Percentiles rank a stretch among this genome's conserved stretches.
Evolutionary conservation across 257 asterid genomes (phyloP).

Genomic region (Petunia secreta): DNA sequence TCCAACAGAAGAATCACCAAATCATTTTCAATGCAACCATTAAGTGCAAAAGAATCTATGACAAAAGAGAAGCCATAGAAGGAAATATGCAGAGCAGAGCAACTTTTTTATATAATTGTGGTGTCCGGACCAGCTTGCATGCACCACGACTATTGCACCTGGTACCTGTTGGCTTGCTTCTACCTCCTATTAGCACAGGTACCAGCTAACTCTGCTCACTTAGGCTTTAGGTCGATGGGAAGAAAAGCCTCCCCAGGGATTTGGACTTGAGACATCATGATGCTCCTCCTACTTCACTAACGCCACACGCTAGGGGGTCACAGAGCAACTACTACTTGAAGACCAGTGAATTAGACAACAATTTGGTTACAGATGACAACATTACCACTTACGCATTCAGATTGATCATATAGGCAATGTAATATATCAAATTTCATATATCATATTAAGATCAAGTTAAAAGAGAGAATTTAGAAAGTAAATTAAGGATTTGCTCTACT

Average conservation of each 20-base stretch:
- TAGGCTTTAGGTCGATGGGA: too few relatives aligned
- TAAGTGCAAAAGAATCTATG: constrained; percentile 21
- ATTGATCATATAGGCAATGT: background rate
- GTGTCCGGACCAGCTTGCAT: too few relatives aligned
- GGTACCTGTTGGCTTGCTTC: too few relatives aligned
- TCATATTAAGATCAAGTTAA: background rate
- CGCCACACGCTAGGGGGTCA: too few relatives aligned
- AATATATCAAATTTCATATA: background rate
- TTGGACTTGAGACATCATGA: too few relatives aligned
- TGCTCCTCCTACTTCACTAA: too few relatives aligned
- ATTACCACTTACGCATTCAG: background rate
- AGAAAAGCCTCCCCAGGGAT: too few relatives aligned
- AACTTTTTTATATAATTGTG: too few relatives aligned
- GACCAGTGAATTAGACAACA: background rate
- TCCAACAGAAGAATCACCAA: constrained; percentile 20
- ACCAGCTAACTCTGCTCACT: too few relatives aligned
- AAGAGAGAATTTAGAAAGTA: background rate
- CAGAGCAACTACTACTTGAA: background rate
- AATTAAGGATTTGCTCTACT: constrained; percentile 32
- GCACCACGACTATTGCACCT: too few relatives aligned
- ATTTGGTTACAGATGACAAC: background rate
- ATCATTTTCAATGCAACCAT: constrained; percentile 12
- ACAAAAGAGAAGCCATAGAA: constrained; percentile 6
- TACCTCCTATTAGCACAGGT: too few relatives aligned
- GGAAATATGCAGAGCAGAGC: background rate